Conservation (phyloP, 1,284 basidiomycete species). For the Pseudozyma sp. region DNA sequence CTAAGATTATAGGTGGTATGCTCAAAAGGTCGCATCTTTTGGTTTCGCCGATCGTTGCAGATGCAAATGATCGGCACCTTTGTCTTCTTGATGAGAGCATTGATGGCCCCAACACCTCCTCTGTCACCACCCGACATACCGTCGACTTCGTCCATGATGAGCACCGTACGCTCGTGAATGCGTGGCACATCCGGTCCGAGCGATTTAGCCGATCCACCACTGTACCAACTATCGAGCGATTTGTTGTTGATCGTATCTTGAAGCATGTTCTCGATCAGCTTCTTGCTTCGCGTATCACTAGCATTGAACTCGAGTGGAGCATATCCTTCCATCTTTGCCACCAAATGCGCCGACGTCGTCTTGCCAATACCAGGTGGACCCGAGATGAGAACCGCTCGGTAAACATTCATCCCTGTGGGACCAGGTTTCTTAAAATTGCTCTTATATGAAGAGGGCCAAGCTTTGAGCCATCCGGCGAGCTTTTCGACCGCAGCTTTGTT, state of each 20-base stretch:
- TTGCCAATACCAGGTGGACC: conserved; percentile 97
- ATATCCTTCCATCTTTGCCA: conserved; percentile 87
- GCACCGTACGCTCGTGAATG: conserved; percentile 82
- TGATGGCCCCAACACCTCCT: conserved; percentile 93
- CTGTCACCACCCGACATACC: conserved; percentile 98
- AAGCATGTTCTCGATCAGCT: conserved; percentile 83
- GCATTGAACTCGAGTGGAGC: conserved; percentile 95
- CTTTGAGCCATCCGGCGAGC: conserved; percentile 84
- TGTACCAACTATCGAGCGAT: conserved; percentile 88
- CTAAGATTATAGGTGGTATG: conserved; percentile 80
- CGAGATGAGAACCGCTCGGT: conserved; percentile 87
- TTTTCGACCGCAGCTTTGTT: conserved; percentile 90
- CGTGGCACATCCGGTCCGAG: conserved; percentile 56
- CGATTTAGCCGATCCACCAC: conserved; percentile 22
- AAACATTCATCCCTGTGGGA: conserved; percentile 86
- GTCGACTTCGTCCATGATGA: conserved; percentile 99
- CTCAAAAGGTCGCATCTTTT: conserved; percentile 89
- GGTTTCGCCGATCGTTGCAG: conserved; percentile 86
- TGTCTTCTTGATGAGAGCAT: conserved; percentile 91
- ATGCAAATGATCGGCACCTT: conserved; percentile 98
- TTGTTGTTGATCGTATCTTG: conserved; percentile 72
- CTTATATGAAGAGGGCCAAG: conserved; percentile 74
- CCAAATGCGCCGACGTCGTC: conserved; percentile 93
- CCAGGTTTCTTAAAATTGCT: conserved; percentile 87
- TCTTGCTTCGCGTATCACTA: conserved; percentile 94